A percentile compares a stretch with the other conserved stretches of the same genome.
phyloP scores from a whole-genome alignment of 106 monocot species.

The Alisma plantagoaquatica region DNA sequence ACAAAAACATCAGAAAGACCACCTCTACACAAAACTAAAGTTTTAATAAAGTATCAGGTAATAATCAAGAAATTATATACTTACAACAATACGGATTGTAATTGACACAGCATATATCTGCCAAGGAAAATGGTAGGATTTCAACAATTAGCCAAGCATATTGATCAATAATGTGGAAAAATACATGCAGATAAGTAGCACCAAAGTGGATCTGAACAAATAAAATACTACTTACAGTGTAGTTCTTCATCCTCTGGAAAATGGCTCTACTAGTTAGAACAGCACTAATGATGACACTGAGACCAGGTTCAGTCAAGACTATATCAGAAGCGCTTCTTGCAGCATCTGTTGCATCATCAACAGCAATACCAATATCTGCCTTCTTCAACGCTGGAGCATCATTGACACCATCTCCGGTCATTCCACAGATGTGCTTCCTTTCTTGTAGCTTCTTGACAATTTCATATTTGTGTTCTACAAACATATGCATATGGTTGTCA shows the following conservation, averaged over 20 bases:
- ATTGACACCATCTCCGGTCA: constrained; percentile 98
- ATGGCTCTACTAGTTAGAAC: constrained; percentile 95
- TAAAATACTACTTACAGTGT: constrained; percentile 40
- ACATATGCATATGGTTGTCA: too few species aligned
- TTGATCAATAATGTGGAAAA: constrained; percentile 2
- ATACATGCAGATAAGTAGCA: constrained; percentile 1
- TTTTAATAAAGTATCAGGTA: neutral
- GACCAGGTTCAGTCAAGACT: constrained; percentile 91
- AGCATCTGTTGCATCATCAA: constrained; percentile 97
- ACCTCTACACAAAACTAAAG: neutral
- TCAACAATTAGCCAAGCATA: too few species aligned
- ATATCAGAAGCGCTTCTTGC: constrained; percentile 95
- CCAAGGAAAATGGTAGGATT: too few species aligned
- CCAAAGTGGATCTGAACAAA: neutral
- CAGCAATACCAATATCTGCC: constrained; percentile 99
- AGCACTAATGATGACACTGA: constrained; percentile 96
- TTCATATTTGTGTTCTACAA: constrained; percentile 98
- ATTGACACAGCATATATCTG: constrained; percentile 97
- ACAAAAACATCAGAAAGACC: neutral
- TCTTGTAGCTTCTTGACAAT: constrained; percentile 97
- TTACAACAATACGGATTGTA: constrained; percentile 95
- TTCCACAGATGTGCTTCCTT: constrained; percentile 92
- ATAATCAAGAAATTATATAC: constrained; percentile 15
- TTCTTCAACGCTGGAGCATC: constrained; percentile 97
- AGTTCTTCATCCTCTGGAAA: constrained; percentile 99